Conservation (phyloP, 805 yeast species). For the Grigorovia yakushimaensis region DNA sequence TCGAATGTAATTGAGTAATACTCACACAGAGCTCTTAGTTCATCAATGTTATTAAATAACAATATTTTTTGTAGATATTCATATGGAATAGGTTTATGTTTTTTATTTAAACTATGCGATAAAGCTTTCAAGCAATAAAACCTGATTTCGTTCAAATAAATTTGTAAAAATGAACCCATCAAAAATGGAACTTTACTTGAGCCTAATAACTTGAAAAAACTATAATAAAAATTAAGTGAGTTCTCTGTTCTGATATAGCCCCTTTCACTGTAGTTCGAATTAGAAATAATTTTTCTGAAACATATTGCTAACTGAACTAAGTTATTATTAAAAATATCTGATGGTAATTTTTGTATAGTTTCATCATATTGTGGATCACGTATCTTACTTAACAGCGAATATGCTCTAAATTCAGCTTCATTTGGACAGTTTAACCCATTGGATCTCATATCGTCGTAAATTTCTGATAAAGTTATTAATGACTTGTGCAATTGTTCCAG, state of each 20-base stretch:
- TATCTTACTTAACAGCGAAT: constrained; percentile 67
- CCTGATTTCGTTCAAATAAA: constrained; percentile 70
- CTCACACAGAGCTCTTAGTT: constrained; percentile 46
- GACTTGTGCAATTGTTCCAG: constrained; percentile 90
- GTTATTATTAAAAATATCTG: constrained; percentile 40
- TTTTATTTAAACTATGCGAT: constrained; percentile 56
- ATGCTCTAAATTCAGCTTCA: constrained; percentile 91
- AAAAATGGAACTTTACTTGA: constrained; percentile 51
- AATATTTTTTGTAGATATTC: constrained; percentile 39
- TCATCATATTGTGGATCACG: constrained; percentile 81
- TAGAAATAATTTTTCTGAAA: constrained; percentile 56
- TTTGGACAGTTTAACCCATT: constrained; percentile 62
- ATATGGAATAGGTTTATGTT: constrained; percentile 55
- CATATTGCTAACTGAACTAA: constrained; percentile 62
- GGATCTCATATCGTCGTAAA: constrained; percentile 70
- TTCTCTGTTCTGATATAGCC: constrained; percentile 47
- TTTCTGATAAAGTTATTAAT: constrained; percentile 76
- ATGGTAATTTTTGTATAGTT: constrained; percentile 60
- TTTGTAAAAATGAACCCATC: constrained; percentile 65
- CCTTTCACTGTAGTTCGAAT: constrained; percentile 48
- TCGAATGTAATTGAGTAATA: constrained; percentile 49
- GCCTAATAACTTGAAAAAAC: constrained; percentile 52
- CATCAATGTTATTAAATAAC: constrained; percentile 56
- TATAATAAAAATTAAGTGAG: constrained; percentile 47
- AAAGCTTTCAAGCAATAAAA: constrained; percentile 63